phyloP scores from a whole-genome alignment of 805 yeast genomes.

The Zygoascus tannicola region DNA sequence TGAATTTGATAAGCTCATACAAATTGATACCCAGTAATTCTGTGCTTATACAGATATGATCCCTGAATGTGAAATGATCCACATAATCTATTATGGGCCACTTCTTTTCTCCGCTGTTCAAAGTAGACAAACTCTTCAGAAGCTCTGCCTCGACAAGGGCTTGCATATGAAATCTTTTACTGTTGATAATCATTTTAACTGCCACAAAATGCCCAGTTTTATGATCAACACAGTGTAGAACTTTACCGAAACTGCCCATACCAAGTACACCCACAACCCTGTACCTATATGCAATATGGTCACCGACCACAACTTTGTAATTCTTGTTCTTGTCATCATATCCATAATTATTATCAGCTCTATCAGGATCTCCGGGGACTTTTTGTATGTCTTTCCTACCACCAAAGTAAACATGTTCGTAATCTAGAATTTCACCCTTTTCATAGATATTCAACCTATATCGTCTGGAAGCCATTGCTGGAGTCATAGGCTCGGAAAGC shows the following conservation, averaged over 20 bases:
- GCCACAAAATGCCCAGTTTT: conserved; percentile 53
- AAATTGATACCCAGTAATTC: conserved; percentile 62
- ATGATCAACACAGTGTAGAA: conserved; percentile 59
- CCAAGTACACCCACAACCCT: conserved; percentile 55
- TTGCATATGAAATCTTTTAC: conserved; percentile 64
- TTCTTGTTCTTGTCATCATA: conserved; percentile 65
- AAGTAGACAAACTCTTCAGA: conserved; percentile 38
- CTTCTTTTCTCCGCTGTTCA: conserved; percentile 3
- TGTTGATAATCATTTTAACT: conserved; percentile 65
- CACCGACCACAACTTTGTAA: conserved; percentile 45
- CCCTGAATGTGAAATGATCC: conserved; percentile 69
- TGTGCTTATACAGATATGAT: conserved; percentile 74
- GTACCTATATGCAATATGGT: conserved; percentile 70
- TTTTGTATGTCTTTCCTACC: conserved; percentile 30
- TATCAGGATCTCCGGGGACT: conserved; percentile 17
- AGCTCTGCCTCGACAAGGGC: conserved; percentile 69
- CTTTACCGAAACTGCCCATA: conserved; percentile 77
- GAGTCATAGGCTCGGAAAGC: conserved; percentile 12
- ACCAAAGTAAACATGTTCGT: conserved; percentile 40
- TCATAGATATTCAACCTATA: conserved; percentile 42
- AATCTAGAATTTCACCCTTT: conserved; percentile 48
- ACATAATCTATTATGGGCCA: conserved; percentile 42
- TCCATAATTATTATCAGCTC: conserved; percentile 43
- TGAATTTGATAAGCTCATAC: conserved; percentile 41
- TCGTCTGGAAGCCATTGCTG: conserved; percentile 16